phyloP scores from a whole-genome alignment of 495 filamentous ascomycete species.

The Talaromyces trachyspermus region DNA sequence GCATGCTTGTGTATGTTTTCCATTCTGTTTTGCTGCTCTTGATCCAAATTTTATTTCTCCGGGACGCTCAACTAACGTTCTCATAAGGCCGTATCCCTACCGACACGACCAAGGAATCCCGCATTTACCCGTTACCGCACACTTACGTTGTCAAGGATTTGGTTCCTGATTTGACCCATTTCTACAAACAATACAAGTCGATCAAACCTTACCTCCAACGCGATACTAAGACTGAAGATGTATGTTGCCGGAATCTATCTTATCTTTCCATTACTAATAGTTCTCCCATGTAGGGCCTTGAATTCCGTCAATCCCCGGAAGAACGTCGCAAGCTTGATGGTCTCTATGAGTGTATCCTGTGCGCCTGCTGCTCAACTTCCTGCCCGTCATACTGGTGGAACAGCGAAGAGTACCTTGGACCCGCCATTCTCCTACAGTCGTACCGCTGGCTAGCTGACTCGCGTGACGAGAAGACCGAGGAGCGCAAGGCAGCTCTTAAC shows the following conservation, averaged over 20 bases:
- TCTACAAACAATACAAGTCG: slow-evolving; percentile 99
- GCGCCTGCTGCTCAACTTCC: slow-evolving; percentile 97
- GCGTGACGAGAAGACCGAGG: slow-evolving; percentile 76
- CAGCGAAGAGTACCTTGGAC: slow-evolving; percentile 93
- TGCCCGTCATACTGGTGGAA: slow-evolving; percentile 99
- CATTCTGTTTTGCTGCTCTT: neutral
- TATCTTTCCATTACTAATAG: neutral
- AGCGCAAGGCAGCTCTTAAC: slow-evolving; percentile 85
- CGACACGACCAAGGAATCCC: slow-evolving; percentile 68
- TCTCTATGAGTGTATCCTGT: slow-evolving; percentile 98
- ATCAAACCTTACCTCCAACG: slow-evolving; percentile 98
- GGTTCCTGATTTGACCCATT: slow-evolving; percentile 91
- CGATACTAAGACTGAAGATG: slow-evolving; percentile 67
- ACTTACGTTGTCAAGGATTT: slow-evolving; percentile 99
- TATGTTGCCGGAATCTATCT: slow-evolving; percentile 36
- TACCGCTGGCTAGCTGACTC: slow-evolving; percentile 95
- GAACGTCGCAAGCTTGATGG: slow-evolving; percentile 96
- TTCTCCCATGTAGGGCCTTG: slow-evolving; percentile 55
- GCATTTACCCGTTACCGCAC: slow-evolving; percentile 97
- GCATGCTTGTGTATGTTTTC: slow-evolving; percentile 86
- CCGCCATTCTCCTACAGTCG: slow-evolving; percentile 89
- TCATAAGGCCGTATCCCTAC: slow-evolving; percentile 96
- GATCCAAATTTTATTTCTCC: too few relatives aligned
- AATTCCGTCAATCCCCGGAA: slow-evolving; percentile 79
- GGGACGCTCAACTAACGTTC: too few relatives aligned